phyloP scores from a whole-genome alignment of 495 filamentous ascomycete species.

The Lophiostoma macrostomum region DNA sequence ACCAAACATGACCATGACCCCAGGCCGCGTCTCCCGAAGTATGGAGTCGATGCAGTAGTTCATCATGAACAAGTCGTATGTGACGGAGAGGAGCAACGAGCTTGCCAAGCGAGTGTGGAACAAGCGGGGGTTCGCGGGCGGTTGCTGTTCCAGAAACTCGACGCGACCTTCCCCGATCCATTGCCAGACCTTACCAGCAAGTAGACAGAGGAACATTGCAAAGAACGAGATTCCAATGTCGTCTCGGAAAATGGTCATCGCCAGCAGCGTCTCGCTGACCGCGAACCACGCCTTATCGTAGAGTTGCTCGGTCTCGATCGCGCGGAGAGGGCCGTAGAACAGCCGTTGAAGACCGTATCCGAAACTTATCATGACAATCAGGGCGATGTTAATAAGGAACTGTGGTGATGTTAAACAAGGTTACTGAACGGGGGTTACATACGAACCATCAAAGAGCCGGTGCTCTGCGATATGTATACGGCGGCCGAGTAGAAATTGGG shows the following conservation, averaged over 20 bases:
- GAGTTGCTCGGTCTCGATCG: slow-evolving; percentile 92
- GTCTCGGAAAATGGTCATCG: slow-evolving; percentile 98
- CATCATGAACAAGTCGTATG: slow-evolving; percentile 74
- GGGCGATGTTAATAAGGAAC: slow-evolving; percentile 82
- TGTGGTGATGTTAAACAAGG: slow-evolving; percentile 2
- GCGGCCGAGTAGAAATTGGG: slow-evolving; percentile 97
- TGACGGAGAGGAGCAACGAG: slow-evolving; percentile 71
- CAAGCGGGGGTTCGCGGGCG: slow-evolving; percentile 81
- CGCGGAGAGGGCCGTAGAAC: slow-evolving; percentile 86
- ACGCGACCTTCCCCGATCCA: slow-evolving; percentile 97
- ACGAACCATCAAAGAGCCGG: slow-evolving; percentile 84
- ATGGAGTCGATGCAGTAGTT: slow-evolving; percentile 77
- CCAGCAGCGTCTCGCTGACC: slow-evolving; percentile 91
- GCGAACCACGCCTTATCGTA: slow-evolving; percentile 98
- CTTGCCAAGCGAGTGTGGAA: slow-evolving; percentile 80
- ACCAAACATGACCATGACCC: slow-evolving; percentile 99
- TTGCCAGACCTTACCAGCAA: slow-evolving; percentile 93
- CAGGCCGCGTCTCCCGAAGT: slow-evolving; percentile 77
- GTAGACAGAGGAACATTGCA: slow-evolving; percentile 89
- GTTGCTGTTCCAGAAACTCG: slow-evolving; percentile 92
- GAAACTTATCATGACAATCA: slow-evolving; percentile 69
- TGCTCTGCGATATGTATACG: slow-evolving; percentile 94
- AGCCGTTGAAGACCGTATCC: slow-evolving; percentile 85
- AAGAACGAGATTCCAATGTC: slow-evolving; percentile 91
- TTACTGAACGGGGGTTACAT: neutral